Conservation (phyloP, 768 basidiomycete species). For the Suillus placidus region DNA sequence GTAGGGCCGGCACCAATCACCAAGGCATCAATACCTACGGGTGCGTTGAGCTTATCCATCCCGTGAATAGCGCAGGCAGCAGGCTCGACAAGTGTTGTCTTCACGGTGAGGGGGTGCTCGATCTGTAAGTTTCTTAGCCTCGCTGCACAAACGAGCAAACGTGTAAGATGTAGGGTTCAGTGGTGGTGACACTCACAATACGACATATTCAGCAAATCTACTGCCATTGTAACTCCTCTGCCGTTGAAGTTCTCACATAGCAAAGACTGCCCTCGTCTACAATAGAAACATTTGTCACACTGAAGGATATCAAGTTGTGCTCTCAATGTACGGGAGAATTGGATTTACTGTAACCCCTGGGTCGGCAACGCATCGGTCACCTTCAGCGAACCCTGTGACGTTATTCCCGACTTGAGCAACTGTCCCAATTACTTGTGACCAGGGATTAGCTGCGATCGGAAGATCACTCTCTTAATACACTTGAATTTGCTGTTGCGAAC, state of each 20-base stretch:
- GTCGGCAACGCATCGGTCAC: constrained; percentile 49
- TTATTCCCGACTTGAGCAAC: constrained; percentile 44
- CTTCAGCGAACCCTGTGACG: constrained; percentile 42
- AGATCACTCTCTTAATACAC: constrained; percentile 7
- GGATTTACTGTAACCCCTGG: constrained; percentile 35
- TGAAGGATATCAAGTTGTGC: constrained; percentile 4
- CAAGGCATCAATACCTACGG: constrained; percentile 43
- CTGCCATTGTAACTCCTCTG: constrained; percentile 39
- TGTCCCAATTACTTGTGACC: constrained; percentile 32
- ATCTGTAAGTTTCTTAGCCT: constrained; percentile 42
- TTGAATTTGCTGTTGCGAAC: constrained; percentile 1
- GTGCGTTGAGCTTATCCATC: constrained; percentile 44
- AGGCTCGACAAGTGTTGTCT: constrained; percentile 45
- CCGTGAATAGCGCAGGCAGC: constrained; percentile 48
- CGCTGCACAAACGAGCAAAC: constrained; percentile 14
- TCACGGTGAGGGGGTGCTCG: constrained; percentile 44
- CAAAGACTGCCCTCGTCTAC: constrained; percentile 40
- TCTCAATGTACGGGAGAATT: background rate
- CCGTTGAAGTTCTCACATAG: constrained; percentile 44
- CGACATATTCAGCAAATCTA: constrained; percentile 46
- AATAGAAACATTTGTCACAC: constrained; percentile 43
- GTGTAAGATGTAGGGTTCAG: background rate
- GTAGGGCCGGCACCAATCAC: constrained; percentile 47
- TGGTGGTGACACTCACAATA: constrained; percentile 34
- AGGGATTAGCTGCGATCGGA: background rate